phyloP scores from a whole-genome alignment of 768 basidiomycete species.

The Mycena latifolia region DNA sequence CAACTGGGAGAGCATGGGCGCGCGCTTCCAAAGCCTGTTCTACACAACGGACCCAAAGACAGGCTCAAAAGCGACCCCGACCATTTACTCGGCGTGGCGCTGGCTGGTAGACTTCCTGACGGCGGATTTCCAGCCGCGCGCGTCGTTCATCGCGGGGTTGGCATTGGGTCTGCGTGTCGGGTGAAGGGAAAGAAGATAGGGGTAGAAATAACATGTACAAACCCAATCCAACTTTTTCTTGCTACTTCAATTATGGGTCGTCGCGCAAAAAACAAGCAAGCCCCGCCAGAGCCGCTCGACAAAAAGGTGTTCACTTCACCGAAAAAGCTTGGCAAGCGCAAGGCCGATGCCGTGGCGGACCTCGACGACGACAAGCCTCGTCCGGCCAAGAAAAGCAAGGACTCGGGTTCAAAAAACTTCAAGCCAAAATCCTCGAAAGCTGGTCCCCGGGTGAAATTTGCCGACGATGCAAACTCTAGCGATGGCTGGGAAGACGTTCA shows the following conservation, averaged over 20 bases:
- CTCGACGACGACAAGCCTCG: conserved; percentile 49
- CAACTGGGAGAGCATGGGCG: conserved; percentile 79
- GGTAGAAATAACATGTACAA: conserved; percentile 37
- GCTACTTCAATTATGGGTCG: conserved; percentile 72
- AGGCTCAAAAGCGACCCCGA: conserved; percentile 71
- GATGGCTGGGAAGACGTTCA: conserved; percentile 77
- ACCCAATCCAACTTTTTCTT: conserved; percentile 40
- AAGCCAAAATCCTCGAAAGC: conserved; percentile 40
- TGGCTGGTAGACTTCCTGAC: conserved; percentile 86
- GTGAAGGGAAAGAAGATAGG: conserved; percentile 48
- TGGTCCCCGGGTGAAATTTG: conserved; percentile 42
- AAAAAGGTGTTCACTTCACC: conserved; percentile 51
- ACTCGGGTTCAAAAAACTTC: conserved; percentile 38
- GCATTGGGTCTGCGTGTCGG: conserved; percentile 86
- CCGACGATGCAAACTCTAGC: conserved; percentile 46
- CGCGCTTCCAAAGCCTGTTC: conserved; percentile 79
- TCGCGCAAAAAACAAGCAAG: conserved; percentile 88
- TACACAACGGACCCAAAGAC: conserved; percentile 68
- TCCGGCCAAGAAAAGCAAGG: conserved; percentile 63
- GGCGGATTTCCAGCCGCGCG: conserved; percentile 92
- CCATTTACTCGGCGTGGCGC: conserved; percentile 71
- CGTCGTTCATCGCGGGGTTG: conserved; percentile 89
- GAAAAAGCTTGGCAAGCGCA: conserved; percentile 81
- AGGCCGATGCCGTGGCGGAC: conserved; percentile 62
- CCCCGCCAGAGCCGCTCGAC: conserved; percentile 72